Evolutionary conservation across 2,329 filamentous ascomycete genomes (phyloP), one percentile per base, ranked within the genome.

Genomic region (Xylaria multiplex): DNA sequence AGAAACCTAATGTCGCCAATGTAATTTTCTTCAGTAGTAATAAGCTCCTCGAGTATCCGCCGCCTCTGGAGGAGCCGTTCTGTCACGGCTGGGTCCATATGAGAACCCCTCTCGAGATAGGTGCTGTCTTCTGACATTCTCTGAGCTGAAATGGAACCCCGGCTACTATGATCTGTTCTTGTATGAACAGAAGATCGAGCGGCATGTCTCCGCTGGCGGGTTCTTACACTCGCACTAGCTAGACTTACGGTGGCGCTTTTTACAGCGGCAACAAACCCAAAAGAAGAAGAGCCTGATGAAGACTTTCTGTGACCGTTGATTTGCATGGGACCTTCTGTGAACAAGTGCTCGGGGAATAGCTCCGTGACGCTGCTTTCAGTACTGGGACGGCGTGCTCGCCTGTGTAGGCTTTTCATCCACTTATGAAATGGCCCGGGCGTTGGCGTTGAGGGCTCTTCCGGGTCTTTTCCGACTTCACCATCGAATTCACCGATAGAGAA

Each of bases 21-120:
- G 76, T 98, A 98, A 73, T 90, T 88, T 76, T 96, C 91, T 78
- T 98, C 96, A 0, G 94, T 97, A 63, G 81, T 86, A 67, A 97
- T 88, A 57, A 98, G 82, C 79, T 98, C 96, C 75, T 96, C 92
- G 42, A 98, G 80, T 45, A 97, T 89, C 68, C 90, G 89, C 14
- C 93, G 88, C 67, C 96, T 88, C 73, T 93, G 91, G 22, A 91
- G 79, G 1, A 93, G 88, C 59, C 94, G 88, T 70, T 89, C 86
- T 48, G 86, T 86, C n/a, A 91, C 89, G 35, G 85, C 88, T 64
- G 90, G 86, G 70, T 97, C 93, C 11, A 89, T 69, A 9, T 79
- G 73, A 5, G 76, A 70, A n/a, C 77, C 75, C 49, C 81, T 83
- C 59, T 92, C 91, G 6, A 85, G 80, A 2, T 88, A 89, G 24